Conservation (phyloP, 176 grass and related monocot species). For the Zizania latifolia region DNA sequence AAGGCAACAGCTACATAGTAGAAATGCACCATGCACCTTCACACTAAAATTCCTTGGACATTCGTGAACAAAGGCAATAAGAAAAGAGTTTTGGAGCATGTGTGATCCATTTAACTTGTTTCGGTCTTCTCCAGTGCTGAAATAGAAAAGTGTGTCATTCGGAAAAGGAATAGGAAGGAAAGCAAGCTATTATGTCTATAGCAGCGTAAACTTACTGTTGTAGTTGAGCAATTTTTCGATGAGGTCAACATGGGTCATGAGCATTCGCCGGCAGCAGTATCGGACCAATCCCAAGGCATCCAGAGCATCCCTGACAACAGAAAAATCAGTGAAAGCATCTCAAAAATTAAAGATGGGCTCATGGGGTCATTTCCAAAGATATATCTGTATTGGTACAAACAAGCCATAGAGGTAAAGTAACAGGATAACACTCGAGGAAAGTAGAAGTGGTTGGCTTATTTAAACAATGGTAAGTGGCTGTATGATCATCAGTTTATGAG, state of each 20-base stretch:
- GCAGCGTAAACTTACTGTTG: constrained; percentile 59
- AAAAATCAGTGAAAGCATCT: background rate
- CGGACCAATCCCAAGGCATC: constrained; percentile 80
- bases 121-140: constrained; percentile 75
- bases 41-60: background rate
- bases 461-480: background rate
- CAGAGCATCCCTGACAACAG: constrained; percentile 68
- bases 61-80: background rate
- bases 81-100: background rate
- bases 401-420: background rate
- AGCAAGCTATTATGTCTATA: background rate
- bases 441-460: background rate
- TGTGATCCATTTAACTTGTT: constrained; percentile 10
- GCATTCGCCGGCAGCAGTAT: constrained; percentile 92
- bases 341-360: background rate
- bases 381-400: background rate
- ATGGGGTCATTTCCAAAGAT: background rate
- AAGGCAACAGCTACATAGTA: background rate
- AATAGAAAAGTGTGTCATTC: constrained; percentile 19
- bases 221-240: constrained; percentile 96
- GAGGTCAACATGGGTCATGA: constrained; percentile 99
- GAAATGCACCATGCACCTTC: background rate
- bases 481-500: background rate
- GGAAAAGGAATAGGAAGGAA: constrained; percentile 2
- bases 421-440: background rate